Evolutionary conservation across 768 basidiomycete species (phyloP).

Genomic region (Agrocybe praecox): DNA sequence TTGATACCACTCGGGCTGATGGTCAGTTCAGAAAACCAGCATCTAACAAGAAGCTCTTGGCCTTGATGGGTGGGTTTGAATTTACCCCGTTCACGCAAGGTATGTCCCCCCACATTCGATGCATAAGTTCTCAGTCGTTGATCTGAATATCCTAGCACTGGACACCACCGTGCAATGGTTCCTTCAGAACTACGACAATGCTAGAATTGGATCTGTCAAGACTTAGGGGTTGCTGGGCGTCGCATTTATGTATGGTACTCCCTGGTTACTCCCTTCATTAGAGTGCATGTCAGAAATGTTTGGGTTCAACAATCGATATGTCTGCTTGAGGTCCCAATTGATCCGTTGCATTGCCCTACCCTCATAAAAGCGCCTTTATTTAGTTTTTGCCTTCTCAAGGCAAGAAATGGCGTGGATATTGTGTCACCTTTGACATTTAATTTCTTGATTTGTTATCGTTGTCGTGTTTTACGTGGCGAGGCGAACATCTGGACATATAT

Average conservation of each 20-base stretch:
- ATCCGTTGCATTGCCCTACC: too few relatives aligned
- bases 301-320: too few relatives aligned
- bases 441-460: too few relatives aligned
- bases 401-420: too few relatives aligned
- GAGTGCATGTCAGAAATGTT: too few relatives aligned
- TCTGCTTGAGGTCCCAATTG: too few relatives aligned
- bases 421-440: too few relatives aligned
- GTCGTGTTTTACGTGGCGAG: too few relatives aligned
- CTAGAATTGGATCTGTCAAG: conserved; percentile 46
- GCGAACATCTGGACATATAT: too few relatives aligned
- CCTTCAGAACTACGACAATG: conserved; percentile 69
- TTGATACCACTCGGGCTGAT: conserved; percentile 83
- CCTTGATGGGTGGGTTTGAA: conserved; percentile 77
- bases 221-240: background rate
- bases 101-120: conserved; percentile 29
- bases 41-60: conserved; percentile 84
- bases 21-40: conserved; percentile 97
- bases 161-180: conserved; percentile 86
- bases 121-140: background rate
- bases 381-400: too few relatives aligned
- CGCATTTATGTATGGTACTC: background rate
- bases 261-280: background rate
- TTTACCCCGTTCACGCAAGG: conserved; percentile 92
- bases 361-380: too few relatives aligned
- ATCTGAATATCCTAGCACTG: conserved; percentile 54